Conservation (phyloP, 345 rosid genomes). For the Anacardium occidentale region DNA sequence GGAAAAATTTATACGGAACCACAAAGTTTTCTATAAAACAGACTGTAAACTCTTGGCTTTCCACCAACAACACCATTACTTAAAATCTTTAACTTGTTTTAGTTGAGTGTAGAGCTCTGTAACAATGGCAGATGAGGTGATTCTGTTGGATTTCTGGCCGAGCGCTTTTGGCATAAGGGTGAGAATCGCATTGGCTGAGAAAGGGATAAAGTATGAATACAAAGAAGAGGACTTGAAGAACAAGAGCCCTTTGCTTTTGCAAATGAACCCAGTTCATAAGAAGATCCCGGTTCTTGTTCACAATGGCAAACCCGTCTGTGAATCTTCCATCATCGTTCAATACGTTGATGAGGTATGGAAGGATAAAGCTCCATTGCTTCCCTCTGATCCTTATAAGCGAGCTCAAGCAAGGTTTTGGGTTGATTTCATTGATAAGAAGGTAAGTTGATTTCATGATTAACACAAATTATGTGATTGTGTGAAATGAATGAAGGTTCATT, state of each 20-base stretch:
- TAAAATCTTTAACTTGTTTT: too few species aligned
- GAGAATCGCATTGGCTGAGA: slow-evolving; percentile 28
- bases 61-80: background rate
- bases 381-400: background rate
- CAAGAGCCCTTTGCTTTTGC: too few species aligned
- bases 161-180: slow-evolving; percentile 38
- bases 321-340: slow-evolving; percentile 11
- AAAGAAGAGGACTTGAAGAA: slow-evolving; percentile 21
- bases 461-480: too few species aligned
- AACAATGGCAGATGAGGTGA: slow-evolving; percentile 17
- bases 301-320: slow-evolving; percentile 15
- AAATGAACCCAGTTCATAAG: too few species aligned
- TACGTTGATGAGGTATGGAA: slow-evolving; percentile 17
- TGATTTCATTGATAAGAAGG: slow-evolving; percentile 15
- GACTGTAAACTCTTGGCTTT: background rate
- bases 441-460: background rate
- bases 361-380: background rate
- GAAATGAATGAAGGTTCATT: too few species aligned
- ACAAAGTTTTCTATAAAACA: background rate
- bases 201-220: slow-evolving; percentile 27
- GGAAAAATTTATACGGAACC: too few species aligned
- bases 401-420: slow-evolving; percentile 19
- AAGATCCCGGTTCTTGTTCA: background rate
- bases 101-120: background rate
- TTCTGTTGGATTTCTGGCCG: slow-evolving; percentile 32